Evolutionary conservation across 192 early-diverging fungal species (phyloP), one percentile per base, ranked within the genome.

Genomic region (Entrophospora sp.): DNA sequence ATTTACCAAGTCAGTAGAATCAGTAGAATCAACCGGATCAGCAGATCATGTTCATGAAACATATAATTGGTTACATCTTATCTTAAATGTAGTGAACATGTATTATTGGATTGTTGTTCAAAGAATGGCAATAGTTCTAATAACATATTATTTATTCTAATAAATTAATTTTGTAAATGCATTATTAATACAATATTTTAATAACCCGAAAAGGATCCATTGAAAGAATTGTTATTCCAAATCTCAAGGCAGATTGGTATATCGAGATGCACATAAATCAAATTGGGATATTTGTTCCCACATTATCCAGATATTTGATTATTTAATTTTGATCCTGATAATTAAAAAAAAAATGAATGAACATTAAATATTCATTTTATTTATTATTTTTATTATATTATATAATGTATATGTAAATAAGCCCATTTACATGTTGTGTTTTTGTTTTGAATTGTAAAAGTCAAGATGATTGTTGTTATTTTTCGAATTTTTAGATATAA

Each of bases 281-380:
- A 77, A 72, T 66, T 94, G 92, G 92, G 90, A 89, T n/a, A 92
- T 65, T 60, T 88, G 30, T 88, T 91, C 68, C 90, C 90, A 60
- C 87, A 91, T 61, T 40, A 31, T 25, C 84, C 89, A 5, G n/a
- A n/a, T n/a, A n/a, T n/a, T n/a, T n/a, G n/a, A n/a, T n/a, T n/a
- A n/a, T n/a, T n/a, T n/a, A n/a, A n/a, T n/a, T n/a, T n/a, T n/a
- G n/a, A n/a, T n/a, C n/a, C n/a, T n/a, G n/a, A n/a, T n/a, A n/a
- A n/a, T n/a, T n/a, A n/a, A n/a, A n/a, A n/a, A n/a, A n/a, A n/a
- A n/a, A n/a, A n/a, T n/a, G n/a, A n/a, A n/a, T n/a, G n/a, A n/a
- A n/a, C n/a, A n/a, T n/a, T n/a, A n/a, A n/a, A n/a, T n/a, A n/a
- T n/a, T n/a, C n/a, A n/a, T n/a, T n/a, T n/a, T n/a, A n/a, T n/a